Conservation (phyloP, 2,329 filamentous ascomycete species). For the Colletotrichum tropicale region DNA sequence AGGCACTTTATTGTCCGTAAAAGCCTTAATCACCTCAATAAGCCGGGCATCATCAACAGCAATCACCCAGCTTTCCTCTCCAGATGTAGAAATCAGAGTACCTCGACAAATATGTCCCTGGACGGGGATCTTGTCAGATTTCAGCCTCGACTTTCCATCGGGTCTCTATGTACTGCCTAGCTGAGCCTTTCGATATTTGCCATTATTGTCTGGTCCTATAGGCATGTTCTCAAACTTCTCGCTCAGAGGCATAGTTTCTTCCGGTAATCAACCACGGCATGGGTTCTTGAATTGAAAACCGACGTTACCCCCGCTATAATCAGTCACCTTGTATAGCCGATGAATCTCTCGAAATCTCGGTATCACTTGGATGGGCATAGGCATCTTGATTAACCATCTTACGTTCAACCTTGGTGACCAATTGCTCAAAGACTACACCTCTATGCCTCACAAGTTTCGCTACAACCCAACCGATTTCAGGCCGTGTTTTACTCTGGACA, state of each 20-base stretch:
- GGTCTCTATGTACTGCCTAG: background rate
- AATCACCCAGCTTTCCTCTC: background rate
- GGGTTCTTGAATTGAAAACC: background rate
- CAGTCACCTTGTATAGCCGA: background rate
- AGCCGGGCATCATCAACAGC: background rate
- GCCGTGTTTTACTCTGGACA: slow-evolving; percentile 58
- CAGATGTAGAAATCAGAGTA: background rate
- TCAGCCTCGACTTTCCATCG: background rate
- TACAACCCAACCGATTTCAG: slow-evolving; percentile 61
- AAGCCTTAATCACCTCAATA: background rate
- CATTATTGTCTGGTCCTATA: background rate
- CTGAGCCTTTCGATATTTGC: background rate
- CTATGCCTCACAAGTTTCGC: slow-evolving; percentile 59
- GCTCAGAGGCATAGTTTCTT: background rate
- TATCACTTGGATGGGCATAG: background rate
- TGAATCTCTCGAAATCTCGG: background rate
- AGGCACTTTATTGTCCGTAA: background rate
- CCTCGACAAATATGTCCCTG: background rate
- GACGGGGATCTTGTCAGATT: background rate
- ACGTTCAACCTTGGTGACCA: slow-evolving; percentile 1
- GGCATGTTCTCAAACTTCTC: background rate
- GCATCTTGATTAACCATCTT: background rate
- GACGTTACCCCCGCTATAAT: background rate
- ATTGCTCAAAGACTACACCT: slow-evolving; percentile 6
- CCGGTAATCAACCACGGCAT: background rate